These are phyloP conservation scores for Selenicereus undatus DNA, from an alignment of 148 eudicot genomes.

Conservation along the genomic window DNA sequence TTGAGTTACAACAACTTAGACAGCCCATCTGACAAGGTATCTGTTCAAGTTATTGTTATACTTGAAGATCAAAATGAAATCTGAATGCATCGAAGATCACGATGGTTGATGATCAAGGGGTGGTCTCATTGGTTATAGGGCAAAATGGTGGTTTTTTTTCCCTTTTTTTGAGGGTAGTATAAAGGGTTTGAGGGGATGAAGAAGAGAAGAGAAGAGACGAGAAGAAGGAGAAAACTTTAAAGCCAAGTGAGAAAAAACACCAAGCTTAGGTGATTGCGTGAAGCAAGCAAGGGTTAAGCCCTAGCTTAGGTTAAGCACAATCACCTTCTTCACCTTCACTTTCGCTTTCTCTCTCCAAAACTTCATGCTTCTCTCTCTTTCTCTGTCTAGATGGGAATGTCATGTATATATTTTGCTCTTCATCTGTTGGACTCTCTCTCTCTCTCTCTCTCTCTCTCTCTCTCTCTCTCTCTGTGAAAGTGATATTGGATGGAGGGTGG, in stretches of 20 bases:
- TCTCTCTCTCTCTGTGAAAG: background rate
- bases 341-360: constrained; percentile 11
- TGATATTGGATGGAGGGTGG: background rate
- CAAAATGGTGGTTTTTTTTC: constrained; percentile 6
- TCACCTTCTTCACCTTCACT: background rate
- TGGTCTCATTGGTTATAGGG: background rate
- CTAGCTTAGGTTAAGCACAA: constrained; percentile 25
- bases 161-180: background rate
- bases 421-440: background rate
- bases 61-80: too few species aligned
- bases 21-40: too few species aligned
- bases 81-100: too few species aligned
- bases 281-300: constrained; percentile 90
- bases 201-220: constrained; percentile 3
- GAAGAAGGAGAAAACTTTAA: constrained; percentile 56
- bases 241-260: constrained; percentile 70
- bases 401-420: too few species aligned
- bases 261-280: constrained; percentile 77
- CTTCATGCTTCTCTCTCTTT: background rate
- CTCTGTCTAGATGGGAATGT: too few species aligned
- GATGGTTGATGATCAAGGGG: too few species aligned
- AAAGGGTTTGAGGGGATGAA: background rate
- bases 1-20: too few species aligned
- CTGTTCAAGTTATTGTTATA: too few species aligned
- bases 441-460: background rate